Base-by-base conservation (phyloP, 768 basidiomycete species). In the Serendipita sp. region DNA sequence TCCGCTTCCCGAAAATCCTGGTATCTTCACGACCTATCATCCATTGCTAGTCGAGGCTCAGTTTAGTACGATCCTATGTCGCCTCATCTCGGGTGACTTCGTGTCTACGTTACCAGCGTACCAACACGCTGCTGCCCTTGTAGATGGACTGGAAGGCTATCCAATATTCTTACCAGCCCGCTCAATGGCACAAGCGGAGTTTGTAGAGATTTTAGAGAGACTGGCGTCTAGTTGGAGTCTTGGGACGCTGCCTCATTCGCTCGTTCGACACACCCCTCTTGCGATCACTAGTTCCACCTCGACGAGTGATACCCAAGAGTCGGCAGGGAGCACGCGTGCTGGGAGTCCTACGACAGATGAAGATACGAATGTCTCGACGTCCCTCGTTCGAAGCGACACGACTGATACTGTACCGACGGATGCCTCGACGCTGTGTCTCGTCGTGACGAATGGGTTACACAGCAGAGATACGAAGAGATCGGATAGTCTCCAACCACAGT, bases 171-270 rank as follows among this genome's bases (percentile, higher is more conserved):
- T 90, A 0, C 88, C 89, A 7, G 88, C 91, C 13, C 78, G 91
- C 36, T 90, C 89, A 11, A 89, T 92, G 86, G 84, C 86, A 0
- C 91, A 94, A 70, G 89, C 89, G 8, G 90, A 93, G 74, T 92
- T 91, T 68, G 76, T 90, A 65, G 91, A 94, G 73, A 78, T 89
- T 5, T 77, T 92, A 65, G 90, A 92, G 69, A 81, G 91, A 8
- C 81, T 94, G 47, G 85, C 88, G 0, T 74, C 79, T 7, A 85
- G 88, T 0, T 94, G 91, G 91, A 79, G 74, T 65, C 76, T 76
- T 23, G 89, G 88, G 4, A 72, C 80, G 10, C 64, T 63, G 23
- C 69, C 69, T 13, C 67, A 68, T 28, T 67, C 67, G 11, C 62
- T 64, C 32, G n/a, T 32, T 18, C 30, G n/a, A n/a, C 30, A 34